These are phyloP conservation scores for Chrysophaeum taylorii DNA, from an alignment of 352 stramenopile species.

Conservation along the genomic window DNA sequence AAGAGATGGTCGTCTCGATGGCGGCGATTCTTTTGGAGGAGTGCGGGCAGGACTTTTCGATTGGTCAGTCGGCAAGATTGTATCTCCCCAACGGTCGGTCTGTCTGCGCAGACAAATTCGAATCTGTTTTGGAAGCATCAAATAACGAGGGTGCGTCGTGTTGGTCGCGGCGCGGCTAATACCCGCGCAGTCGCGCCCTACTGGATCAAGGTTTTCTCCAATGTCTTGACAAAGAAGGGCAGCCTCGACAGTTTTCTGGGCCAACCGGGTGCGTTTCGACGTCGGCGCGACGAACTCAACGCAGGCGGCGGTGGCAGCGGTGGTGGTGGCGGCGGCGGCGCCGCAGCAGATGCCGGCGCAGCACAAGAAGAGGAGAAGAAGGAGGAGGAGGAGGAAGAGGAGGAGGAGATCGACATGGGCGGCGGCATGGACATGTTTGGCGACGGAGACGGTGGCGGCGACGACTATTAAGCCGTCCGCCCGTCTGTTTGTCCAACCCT, in stretches of 20 bases:
- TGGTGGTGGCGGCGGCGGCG: constrained; percentile 10
- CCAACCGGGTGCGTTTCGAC: background rate
- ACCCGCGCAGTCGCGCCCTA: constrained; percentile 10
- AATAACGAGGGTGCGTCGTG: constrained; percentile 25
- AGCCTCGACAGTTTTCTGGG: background rate
- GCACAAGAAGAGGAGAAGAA: constrained; percentile 4
- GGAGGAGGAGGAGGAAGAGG: constrained; percentile 20
- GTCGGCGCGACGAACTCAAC: no score
- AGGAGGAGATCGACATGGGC: constrained; percentile 33
- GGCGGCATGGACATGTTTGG: constrained; percentile 35
- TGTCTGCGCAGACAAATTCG: constrained; percentile 28
- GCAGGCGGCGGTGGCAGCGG: constrained; percentile 8
- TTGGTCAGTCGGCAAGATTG: background rate
- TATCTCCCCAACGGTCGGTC: constrained; percentile 13
- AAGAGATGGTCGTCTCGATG: constrained; percentile 30
- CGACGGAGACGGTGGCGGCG: constrained; percentile 20
- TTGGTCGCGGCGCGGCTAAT: background rate
- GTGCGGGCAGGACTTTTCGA: constrained; percentile 17
- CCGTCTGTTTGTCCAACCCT: no score
- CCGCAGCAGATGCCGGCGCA: background rate
- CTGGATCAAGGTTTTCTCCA: constrained; percentile 31
- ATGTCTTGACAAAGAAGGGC: background rate
- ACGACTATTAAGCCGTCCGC: background rate
- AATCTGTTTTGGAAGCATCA: constrained; percentile 21
- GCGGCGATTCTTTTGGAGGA: constrained; percentile 28